Evolutionary conservation across 371 early-diverging fungal genomes (phyloP).

Genomic region (Actinomucor elegans): DNA sequence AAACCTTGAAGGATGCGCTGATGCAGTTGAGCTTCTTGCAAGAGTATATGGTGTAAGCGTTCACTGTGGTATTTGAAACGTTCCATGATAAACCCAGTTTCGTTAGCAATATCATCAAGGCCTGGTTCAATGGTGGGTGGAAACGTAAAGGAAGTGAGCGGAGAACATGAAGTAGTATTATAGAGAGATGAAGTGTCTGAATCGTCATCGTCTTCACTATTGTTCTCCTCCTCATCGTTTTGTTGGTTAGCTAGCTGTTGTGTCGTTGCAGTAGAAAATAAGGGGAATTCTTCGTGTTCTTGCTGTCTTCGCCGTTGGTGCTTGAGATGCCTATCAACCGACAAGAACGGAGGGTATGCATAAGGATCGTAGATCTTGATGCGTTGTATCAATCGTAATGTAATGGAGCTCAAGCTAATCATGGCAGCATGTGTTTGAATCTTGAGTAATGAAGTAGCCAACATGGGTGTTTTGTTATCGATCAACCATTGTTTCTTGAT

Average conservation of each 20-base stretch:
- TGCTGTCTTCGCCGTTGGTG: too few species aligned
- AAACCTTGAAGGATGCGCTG: not conserved
- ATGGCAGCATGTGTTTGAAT: not conserved
- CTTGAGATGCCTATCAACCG: not conserved
- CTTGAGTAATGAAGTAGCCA: not conserved
- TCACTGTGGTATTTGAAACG: not conserved
- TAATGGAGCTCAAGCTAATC: not conserved
- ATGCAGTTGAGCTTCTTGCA: not conserved
- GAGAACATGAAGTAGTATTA: too few species aligned
- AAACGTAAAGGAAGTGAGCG: too few species aligned
- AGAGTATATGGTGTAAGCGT: not conserved
- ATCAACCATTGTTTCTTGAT: not conserved
- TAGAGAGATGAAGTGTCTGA: not conserved
- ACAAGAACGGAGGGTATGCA: not conserved
- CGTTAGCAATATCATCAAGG: not conserved
- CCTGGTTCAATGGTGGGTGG: slow-evolving; percentile 3
- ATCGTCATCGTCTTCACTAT: too few species aligned
- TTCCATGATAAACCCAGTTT: not conserved
- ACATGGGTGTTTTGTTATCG: too few species aligned
- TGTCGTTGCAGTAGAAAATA: too few species aligned
- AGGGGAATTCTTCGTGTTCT: not conserved
- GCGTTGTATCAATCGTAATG: not conserved
- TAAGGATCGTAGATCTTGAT: slow-evolving; percentile 1
- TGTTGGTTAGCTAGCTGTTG: too few species aligned
- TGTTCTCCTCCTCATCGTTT: too few species aligned